Evolutionary conservation across 257 asterid species (phyloP).

Genomic region (Solanum chiquidenum): DNA sequence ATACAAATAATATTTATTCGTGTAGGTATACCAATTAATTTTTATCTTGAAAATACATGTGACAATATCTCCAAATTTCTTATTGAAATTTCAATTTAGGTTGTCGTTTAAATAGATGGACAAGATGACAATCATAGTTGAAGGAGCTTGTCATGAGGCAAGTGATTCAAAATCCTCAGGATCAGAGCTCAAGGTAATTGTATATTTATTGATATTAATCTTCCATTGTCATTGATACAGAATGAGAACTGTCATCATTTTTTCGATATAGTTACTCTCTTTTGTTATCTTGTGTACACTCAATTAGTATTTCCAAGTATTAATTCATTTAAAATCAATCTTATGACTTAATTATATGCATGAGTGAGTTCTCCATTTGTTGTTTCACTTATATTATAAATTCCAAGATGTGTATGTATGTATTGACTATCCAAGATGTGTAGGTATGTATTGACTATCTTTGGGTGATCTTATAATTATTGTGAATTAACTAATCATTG

Average conservation of each 20-base stretch:
- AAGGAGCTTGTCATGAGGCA: not conserved
- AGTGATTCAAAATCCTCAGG: conserved; percentile 25
- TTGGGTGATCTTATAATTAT: not conserved
- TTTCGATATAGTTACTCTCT: conserved; percentile 47
- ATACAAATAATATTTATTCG: not conserved
- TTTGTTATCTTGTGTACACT: too few species aligned
- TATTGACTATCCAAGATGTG: not conserved
- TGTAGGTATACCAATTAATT: not conserved
- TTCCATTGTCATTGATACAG: conserved; percentile 17
- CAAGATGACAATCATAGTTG: not conserved
- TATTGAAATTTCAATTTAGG: not conserved
- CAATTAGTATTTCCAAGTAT: too few species aligned
- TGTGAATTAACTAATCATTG: too few species aligned
- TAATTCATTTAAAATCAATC: not conserved
- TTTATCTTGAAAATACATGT: not conserved
- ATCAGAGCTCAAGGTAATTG: conserved; percentile 29
- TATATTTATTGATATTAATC: conserved; percentile 31
- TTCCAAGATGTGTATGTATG: not conserved
- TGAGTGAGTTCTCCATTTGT: not conserved
- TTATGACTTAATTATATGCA: too few species aligned
- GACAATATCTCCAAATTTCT: not conserved
- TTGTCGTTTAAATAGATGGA: not conserved
- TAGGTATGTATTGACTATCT: not conserved
- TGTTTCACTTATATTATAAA: not conserved
- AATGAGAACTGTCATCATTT: conserved; percentile 32